Conservation (phyloP, 176 grass and related monocot species). For the Bothriochloa decipiens region DNA sequence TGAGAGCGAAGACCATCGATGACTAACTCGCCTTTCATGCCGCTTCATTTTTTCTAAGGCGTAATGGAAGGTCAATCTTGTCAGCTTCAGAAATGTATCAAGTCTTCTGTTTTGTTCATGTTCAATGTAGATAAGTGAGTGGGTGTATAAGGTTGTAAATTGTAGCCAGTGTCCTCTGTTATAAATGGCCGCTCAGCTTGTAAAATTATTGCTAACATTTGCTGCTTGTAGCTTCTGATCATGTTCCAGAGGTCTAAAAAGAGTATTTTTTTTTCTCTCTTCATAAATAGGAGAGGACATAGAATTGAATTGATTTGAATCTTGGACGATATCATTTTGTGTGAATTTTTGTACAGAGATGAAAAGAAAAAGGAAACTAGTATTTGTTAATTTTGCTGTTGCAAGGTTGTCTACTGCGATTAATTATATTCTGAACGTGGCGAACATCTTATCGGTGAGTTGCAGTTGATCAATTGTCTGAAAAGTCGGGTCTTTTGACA, state of each 20-base stretch:
- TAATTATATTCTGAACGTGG: slow-evolving; percentile 17
- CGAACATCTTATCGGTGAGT: slow-evolving; percentile 17
- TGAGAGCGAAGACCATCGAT: slow-evolving; percentile 64
- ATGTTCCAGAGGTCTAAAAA: background rate
- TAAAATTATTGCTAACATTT: slow-evolving; percentile 50
- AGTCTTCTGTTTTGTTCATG: slow-evolving; percentile 13
- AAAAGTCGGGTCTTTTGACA: background rate
- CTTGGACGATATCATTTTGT: background rate
- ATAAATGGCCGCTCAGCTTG: slow-evolving; percentile 21
- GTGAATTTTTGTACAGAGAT: slow-evolving; percentile 14
- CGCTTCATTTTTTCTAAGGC: slow-evolving; percentile 43
- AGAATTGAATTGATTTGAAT: background rate
- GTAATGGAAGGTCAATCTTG: slow-evolving; percentile 37
- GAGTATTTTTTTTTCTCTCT: background rate
- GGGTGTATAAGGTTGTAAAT: slow-evolving; percentile 48
- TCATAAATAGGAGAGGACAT: slow-evolving; percentile 21
- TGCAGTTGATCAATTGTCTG: background rate
- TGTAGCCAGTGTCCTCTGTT: slow-evolving; percentile 27
- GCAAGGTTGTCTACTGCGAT: background rate
- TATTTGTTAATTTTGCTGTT: background rate
- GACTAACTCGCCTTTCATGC: slow-evolving; percentile 46
- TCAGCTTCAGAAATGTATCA: slow-evolving; percentile 35
- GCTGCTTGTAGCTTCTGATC: slow-evolving; percentile 31
- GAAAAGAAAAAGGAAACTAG: background rate
- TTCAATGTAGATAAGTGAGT: slow-evolving; percentile 44